Conservation (phyloP, 2,329 filamentous ascomycete genomes). For the Botryosphaeria dothidea region DNA sequence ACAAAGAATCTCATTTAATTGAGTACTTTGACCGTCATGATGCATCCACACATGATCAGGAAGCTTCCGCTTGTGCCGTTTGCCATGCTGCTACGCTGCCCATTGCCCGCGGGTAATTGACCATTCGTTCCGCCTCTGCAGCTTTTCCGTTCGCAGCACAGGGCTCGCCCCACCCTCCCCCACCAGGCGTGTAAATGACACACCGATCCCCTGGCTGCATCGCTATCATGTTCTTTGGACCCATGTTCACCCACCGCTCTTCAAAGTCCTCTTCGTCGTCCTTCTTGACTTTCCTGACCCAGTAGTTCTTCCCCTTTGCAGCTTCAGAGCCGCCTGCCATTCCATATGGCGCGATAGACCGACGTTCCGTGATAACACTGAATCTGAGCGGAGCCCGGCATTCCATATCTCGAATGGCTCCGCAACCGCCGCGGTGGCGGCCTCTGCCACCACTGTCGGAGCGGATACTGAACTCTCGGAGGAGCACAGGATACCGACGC, state of each 20-base stretch:
- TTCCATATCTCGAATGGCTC: conserved; percentile 71
- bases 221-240: conserved; percentile 22
- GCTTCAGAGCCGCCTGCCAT: conserved; percentile 75
- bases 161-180: conserved; percentile 22
- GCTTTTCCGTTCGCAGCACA: not conserved
- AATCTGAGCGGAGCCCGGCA: conserved; percentile 71
- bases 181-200: conserved; percentile 22
- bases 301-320: conserved; percentile 73
- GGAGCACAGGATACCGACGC: conserved; percentile 67
- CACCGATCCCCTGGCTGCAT: conserved; percentile 23
- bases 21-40: not conserved
- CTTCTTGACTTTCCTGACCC: conserved; percentile 65
- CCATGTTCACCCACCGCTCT: conserved; percentile 24
- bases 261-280: conserved; percentile 18
- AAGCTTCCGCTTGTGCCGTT: conserved; percentile 15
- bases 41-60: not conserved
- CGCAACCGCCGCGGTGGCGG: conserved; percentile 65
- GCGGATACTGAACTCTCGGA: conserved; percentile 65
- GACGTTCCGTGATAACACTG: conserved; percentile 70
- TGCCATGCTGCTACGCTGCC: conserved; percentile 19
- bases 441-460: conserved; percentile 62
- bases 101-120: conserved; percentile 20
- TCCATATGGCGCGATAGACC: conserved; percentile 73
- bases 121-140: not conserved
- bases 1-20: too few relatives aligned